Evolutionary conservation across 2,329 filamentous ascomycete genomes (phyloP).

Genomic region (Lecanosticta acicola): DNA sequence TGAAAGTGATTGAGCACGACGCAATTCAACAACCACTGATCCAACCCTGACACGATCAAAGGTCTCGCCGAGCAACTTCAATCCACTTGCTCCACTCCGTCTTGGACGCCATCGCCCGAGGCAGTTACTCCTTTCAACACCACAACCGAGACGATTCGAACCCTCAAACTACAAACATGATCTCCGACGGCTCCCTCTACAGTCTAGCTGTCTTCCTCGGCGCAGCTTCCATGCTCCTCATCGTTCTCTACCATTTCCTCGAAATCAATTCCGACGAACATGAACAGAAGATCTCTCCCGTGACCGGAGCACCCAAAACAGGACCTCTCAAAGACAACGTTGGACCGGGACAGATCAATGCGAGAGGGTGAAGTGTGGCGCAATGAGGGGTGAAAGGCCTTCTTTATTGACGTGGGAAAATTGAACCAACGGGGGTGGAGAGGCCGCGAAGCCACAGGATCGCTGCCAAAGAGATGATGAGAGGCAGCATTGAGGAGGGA

Average conservation of each 20-base stretch:
- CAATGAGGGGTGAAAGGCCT: too few species aligned
- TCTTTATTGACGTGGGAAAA: too few species aligned
- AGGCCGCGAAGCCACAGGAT: too few species aligned
- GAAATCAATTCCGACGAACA: slow-evolving; percentile 72
- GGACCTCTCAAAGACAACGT: slow-evolving; percentile 8
- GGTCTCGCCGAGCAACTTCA: background rate
- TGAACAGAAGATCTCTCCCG: background rate
- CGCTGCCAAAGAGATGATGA: too few species aligned
- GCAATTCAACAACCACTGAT: too few species aligned
- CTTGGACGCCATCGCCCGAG: background rate
- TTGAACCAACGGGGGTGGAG: too few species aligned
- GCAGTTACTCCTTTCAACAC: background rate
- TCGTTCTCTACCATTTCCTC: slow-evolving; percentile 92
- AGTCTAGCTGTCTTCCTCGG: slow-evolving; percentile 88
- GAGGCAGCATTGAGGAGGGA: background rate
- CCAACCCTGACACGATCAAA: too few species aligned
- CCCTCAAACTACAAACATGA: slow-evolving; percentile 59
- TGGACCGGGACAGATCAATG: background rate
- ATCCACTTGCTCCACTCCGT: too few species aligned
- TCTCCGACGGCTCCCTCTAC: slow-evolving; percentile 89
- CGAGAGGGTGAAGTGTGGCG: background rate
- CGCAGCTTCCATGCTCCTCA: slow-evolving; percentile 81
- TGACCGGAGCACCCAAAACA: background rate
- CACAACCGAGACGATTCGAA: background rate
- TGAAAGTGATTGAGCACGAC: too few species aligned